Conservation (phyloP, 2,329 filamentous ascomycete species). For the Xylariaceae sp. region DNA sequence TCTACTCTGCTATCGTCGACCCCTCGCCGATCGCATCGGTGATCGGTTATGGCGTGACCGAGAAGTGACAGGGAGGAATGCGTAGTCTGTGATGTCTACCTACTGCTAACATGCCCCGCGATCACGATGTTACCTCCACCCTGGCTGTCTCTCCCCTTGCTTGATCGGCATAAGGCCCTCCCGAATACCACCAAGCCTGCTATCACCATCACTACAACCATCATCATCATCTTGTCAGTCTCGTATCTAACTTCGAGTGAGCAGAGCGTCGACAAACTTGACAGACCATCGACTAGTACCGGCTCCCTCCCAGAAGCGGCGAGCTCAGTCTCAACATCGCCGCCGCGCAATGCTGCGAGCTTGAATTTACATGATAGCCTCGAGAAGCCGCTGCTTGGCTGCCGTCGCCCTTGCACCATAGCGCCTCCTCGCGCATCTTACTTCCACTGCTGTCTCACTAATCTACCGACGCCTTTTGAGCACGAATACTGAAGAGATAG, state of each 20-base stretch:
- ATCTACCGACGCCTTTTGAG: slow-evolving; percentile 34
- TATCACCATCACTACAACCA: neutral
- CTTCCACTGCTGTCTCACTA: slow-evolving; percentile 8
- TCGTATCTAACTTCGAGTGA: slow-evolving; percentile 29
- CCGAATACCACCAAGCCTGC: neutral
- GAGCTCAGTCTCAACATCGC: slow-evolving; percentile 9
- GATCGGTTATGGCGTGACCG: neutral
- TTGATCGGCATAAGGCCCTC: slow-evolving; percentile 2
- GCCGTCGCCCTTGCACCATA: slow-evolving; percentile 38
- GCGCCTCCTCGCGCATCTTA: slow-evolving; percentile 31
- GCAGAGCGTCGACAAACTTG: slow-evolving; percentile 28
- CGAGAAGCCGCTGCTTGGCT: slow-evolving; percentile 52
- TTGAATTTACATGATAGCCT: slow-evolving; percentile 53
- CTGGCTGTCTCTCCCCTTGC: neutral
- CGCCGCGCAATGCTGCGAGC: slow-evolving; percentile 47
- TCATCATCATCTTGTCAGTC: slow-evolving; percentile 22
- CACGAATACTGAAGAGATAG: slow-evolving; percentile 25
- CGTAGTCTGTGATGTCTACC: neutral
- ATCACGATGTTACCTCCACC: neutral
- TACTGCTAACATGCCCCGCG: neutral
- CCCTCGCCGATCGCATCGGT: neutral
- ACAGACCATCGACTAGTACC: slow-evolving; percentile 39
- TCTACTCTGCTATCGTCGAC: neutral
- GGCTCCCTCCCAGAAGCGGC: slow-evolving; percentile 24
- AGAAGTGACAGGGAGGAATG: neutral